These are phyloP conservation scores for Besnoitia besnoiti DNA, from an alignment of 169 alveolate species.

Conservation along the genomic window DNA sequence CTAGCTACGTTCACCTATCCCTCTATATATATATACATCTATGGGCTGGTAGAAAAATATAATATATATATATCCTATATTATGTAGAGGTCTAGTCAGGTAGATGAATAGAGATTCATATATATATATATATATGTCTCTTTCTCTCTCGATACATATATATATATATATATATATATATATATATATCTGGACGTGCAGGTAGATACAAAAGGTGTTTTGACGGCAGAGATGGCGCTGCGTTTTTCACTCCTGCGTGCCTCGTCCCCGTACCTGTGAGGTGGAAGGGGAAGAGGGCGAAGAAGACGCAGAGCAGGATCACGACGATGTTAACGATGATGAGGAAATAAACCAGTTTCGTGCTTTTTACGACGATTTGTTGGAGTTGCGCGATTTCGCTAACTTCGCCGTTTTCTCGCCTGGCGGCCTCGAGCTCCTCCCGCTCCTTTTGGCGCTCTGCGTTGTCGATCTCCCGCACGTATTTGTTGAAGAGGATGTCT, in stretches of 20 bases:
- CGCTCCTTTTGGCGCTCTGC: not conserved
- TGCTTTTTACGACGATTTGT: not conserved
- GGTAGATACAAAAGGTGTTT: not conserved
- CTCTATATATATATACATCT: too few relatives aligned
- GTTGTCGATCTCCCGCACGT: not conserved
- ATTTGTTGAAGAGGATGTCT: not conserved
- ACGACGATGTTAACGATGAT: not conserved
- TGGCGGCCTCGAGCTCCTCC: too few relatives aligned
- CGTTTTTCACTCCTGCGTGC: not conserved
- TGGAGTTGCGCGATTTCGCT: slow-evolving; percentile 6
- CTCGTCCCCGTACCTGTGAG: not conserved
- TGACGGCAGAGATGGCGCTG: not conserved
- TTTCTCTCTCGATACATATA: not conserved
- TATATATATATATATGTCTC: not conserved
- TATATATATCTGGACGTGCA: not conserved
- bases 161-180: not conserved
- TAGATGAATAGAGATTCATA: not conserved
- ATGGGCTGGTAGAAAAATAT: too few relatives aligned
- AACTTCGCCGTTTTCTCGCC: not conserved
- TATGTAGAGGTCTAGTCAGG: too few relatives aligned
- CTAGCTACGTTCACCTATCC: too few relatives aligned
- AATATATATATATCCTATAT: too few relatives aligned
- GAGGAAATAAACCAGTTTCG: slow-evolving; percentile 23
- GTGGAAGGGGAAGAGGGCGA: slow-evolving; percentile 37
- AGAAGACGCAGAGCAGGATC: slow-evolving; percentile 36